Evolutionary conservation across 805 yeast species (phyloP).

Genomic region (Gaillardinia entomophila): DNA sequence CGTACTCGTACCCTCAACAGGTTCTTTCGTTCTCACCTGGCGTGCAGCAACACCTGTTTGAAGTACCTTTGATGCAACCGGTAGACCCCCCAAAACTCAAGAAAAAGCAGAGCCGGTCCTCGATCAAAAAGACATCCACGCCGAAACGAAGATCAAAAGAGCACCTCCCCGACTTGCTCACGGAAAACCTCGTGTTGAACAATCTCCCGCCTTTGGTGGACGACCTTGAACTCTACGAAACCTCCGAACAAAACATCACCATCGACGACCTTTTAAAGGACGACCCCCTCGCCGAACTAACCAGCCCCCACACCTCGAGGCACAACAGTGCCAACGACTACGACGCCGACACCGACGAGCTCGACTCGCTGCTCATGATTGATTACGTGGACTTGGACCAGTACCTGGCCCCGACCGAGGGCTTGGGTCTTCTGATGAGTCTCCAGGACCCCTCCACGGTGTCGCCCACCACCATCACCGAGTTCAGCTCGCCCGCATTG

Average conservation of each 20-base stretch:
- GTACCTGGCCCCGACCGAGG: not conserved
- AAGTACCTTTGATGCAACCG: no score
- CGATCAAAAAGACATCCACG: not conserved
- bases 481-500: not conserved
- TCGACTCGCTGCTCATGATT: not conserved
- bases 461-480: not conserved
- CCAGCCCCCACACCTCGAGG: constrained; percentile 1
- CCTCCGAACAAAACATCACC: constrained; percentile 3
- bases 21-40: not conserved
- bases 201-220: no score
- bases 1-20: not conserved
- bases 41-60: no score
- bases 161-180: no score
- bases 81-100: not conserved
- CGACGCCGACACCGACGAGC: not conserved
- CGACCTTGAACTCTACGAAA: no score
- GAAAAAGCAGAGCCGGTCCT: not conserved
- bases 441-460: not conserved
- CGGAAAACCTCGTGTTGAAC: no score
- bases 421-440: not conserved
- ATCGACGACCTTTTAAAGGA: constrained; percentile 10
- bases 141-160: not conserved
- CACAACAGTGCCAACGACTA: not conserved
- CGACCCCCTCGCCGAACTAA: constrained; percentile 8
- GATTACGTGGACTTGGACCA: not conserved